Percentiles rank a stretch among this genome's conserved stretches.
phyloP scores from a whole-genome alignment of 768 basidiomycete species.

The Cystobasidium onofrii region DNA sequence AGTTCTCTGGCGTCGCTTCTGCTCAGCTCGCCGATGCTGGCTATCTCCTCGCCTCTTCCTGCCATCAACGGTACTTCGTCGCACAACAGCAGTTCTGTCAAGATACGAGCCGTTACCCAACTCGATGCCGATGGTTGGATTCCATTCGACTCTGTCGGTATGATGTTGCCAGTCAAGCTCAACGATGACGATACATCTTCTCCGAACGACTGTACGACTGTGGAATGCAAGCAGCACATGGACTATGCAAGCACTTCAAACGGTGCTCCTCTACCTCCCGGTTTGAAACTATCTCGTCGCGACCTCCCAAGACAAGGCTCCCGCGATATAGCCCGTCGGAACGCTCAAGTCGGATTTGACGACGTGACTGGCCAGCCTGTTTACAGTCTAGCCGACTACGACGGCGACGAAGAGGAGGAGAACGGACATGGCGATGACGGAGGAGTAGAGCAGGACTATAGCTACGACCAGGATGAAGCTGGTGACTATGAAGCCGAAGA shows the following conservation, averaged over 20 bases:
- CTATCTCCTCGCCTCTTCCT: background rate
- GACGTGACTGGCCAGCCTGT: background rate
- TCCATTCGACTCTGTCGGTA: constrained; percentile 14
- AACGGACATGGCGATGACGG: constrained; percentile 38
- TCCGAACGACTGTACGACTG: background rate
- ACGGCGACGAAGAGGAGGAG: constrained; percentile 48
- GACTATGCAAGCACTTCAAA: background rate
- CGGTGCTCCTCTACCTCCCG: background rate
- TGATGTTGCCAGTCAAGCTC: constrained; percentile 21
- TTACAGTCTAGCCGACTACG: constrained; percentile 33
- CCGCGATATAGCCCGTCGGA: background rate
- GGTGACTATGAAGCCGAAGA: too few species aligned
- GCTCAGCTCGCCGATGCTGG: background rate
- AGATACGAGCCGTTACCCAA: background rate
- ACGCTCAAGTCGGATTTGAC: background rate
- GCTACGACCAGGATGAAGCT: constrained; percentile 43
- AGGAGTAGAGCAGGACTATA: background rate
- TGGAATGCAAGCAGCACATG: constrained; percentile 11
- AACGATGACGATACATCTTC: background rate
- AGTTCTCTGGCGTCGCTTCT: background rate
- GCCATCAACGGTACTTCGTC: background rate
- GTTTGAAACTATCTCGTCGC: background rate
- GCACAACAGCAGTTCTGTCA: background rate
- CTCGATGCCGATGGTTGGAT: constrained; percentile 21
- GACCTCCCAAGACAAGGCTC: background rate